Conservation (phyloP, 1,284 basidiomycete genomes). For the Ganoderma sp. region DNA sequence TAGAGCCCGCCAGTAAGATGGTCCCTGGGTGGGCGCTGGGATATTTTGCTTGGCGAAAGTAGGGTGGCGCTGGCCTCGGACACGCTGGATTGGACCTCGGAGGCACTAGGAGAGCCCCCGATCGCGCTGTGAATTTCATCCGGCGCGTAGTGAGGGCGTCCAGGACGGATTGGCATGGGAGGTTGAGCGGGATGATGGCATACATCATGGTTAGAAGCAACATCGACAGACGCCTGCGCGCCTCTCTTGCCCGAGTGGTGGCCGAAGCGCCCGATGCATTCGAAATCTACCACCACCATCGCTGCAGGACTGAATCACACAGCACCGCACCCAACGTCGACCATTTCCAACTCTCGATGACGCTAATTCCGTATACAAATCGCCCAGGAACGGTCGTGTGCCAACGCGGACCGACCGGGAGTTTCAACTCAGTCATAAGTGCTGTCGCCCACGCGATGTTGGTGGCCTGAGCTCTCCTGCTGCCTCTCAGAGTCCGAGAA, state of each 20-base stretch:
- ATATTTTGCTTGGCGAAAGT: background rate
- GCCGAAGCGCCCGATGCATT: background rate
- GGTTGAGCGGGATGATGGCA: background rate
- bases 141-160: background rate
- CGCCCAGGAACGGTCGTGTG: background rate
- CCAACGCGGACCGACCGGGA: background rate
- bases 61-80: too few species aligned
- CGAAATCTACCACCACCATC: background rate
- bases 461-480: constrained; percentile 1
- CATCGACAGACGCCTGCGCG: background rate
- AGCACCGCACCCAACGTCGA: background rate
- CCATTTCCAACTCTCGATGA: background rate
- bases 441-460: background rate
- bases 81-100: background rate
- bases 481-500: background rate
- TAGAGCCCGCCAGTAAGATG: background rate
- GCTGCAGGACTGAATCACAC: background rate
- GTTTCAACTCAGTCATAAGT: background rate
- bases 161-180: background rate
- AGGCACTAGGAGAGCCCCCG: background rate
- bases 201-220: background rate
- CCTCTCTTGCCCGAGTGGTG: background rate
- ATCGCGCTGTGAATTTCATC: background rate
- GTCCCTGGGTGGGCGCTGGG: background rate
- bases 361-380: background rate